Evolutionary conservation across 208 protist genomes (phyloP), one percentile per base, ranked within the genome.

Genomic region (Crithidia fasciculata): DNA sequence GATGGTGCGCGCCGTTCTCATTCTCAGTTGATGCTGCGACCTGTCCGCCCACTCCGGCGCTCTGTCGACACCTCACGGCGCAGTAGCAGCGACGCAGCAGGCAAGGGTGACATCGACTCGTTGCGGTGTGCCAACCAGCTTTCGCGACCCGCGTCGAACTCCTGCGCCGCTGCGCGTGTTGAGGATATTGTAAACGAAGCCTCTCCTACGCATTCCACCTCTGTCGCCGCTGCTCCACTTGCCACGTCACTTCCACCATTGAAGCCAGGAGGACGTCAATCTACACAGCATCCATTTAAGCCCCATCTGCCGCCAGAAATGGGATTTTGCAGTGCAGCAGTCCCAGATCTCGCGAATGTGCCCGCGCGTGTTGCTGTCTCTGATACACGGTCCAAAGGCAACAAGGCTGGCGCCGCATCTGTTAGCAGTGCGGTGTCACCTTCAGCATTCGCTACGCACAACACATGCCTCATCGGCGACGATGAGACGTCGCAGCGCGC

Each of bases 1-100:
- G 45, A 49, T 49, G 45, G 7, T 13, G 45, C 6, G 50, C n/a
- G 8, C n/a, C 15, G 8, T 15, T 55, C 50, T 55, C n/a, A 19
- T 19, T 55, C 16, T 12, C 16, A 19, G 39, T 8, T 54, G 16
- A 78, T 78, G 73, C 53, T 78, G 28, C 73, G 66, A 50, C 66
- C 60, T 0, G 45, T 64, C 3, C 65, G 50, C 15, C 73, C 65
- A 57, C 65, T 78, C 36, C 73, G 73, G 18, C 73, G 73, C 8
- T 72, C 73, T 37, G 59, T 69, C 5, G 60, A 78, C 62, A 28
- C 41, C 52, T 72, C 50, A n/a, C 62, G 52, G 40, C 50, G 36
- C 41, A 39, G 67, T 16, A 37, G 44, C 19, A 19, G 44, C 18
- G 44, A 28, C 47, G 41, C 45, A 62, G 4, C 54, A 44, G 16